A percentile compares a stretch with the other conserved stretches of the same genome.
These are phyloP conservation scores for Neoboletus subvelutipes DNA, from an alignment of 768 basidiomycete genomes.

Conservation along the genomic window DNA sequence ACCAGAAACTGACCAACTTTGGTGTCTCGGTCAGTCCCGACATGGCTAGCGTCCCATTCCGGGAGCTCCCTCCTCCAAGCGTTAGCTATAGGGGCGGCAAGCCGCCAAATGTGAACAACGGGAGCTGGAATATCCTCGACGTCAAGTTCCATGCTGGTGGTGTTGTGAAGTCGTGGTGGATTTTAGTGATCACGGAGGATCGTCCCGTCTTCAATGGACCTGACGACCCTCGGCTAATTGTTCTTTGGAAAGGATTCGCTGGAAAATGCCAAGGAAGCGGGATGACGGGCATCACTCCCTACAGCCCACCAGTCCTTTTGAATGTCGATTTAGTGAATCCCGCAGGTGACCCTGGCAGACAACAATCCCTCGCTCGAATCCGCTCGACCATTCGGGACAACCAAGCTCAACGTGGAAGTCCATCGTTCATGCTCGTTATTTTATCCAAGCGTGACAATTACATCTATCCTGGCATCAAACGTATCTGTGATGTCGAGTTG, in stretches of 20 bases:
- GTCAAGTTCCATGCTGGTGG: slow-evolving; percentile 66
- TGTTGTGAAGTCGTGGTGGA: slow-evolving; percentile 57
- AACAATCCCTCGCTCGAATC: slow-evolving; percentile 40
- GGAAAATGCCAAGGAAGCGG: slow-evolving; percentile 59
- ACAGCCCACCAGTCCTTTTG: slow-evolving; percentile 36
- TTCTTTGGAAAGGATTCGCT: slow-evolving; percentile 52
- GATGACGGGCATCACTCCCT: slow-evolving; percentile 57
- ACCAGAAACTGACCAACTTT: slow-evolving; percentile 50
- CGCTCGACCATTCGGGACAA: slow-evolving; percentile 38
- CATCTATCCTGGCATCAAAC: slow-evolving; percentile 83
- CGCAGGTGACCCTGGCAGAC: slow-evolving; percentile 36
- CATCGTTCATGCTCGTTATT: slow-evolving; percentile 69
- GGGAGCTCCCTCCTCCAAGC: slow-evolving; percentile 59
- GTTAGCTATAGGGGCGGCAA: slow-evolving; percentile 53
- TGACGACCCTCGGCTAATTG: slow-evolving; percentile 26
- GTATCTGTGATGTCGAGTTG: slow-evolving; percentile 68
- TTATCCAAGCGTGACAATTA: slow-evolving; percentile 66
- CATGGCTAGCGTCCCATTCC: slow-evolving; percentile 65
- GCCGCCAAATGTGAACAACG: slow-evolving; percentile 48
- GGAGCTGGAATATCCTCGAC: slow-evolving; percentile 75
- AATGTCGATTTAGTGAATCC: slow-evolving; percentile 20
- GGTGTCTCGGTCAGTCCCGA: slow-evolving; percentile 51
- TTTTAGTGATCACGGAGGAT: slow-evolving; percentile 62
- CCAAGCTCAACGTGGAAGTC: slow-evolving; percentile 36
- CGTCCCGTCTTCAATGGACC: slow-evolving; percentile 38